Evolutionary conservation across 1,284 basidiomycete genomes (phyloP).

Genomic region (Phenoliferia sp.): DNA sequence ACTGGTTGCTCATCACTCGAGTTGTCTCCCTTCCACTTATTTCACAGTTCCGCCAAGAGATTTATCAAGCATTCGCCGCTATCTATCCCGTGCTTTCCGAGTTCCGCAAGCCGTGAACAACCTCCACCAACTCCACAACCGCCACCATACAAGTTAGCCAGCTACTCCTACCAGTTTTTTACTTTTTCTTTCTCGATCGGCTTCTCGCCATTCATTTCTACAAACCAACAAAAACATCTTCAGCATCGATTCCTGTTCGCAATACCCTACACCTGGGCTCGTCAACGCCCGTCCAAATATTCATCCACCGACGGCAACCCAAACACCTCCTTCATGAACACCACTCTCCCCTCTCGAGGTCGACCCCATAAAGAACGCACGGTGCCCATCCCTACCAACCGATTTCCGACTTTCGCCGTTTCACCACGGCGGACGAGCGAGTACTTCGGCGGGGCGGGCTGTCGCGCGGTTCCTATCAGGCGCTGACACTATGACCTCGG

Average conservation of each 20-base stretch:
- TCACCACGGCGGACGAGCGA: not conserved
- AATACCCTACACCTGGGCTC: not conserved
- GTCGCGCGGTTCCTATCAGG: not conserved
- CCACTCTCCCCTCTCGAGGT: not conserved
- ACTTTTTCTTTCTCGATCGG: not conserved
- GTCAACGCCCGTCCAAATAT: not conserved
- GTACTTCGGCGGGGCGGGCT: not conserved
- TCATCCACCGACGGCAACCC: not conserved
- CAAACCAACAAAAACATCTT: not conserved
- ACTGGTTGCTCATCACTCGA: constrained; percentile 30
- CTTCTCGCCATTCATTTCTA: not conserved
- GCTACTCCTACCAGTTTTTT: not conserved
- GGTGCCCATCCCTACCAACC: not conserved
- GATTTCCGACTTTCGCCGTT: not conserved
- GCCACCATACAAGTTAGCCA: not conserved
- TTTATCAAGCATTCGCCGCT: constrained; percentile 98
- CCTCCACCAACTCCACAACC: not conserved
- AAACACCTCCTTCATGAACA: not conserved
- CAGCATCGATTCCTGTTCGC: not conserved
- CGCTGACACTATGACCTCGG: not conserved
- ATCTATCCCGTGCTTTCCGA: constrained; percentile 65
- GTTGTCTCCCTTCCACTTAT: constrained; percentile 39
- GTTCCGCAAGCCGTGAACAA: constrained; percentile 35
- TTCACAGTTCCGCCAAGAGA: constrained; percentile 89
- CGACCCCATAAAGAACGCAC: not conserved